Base-by-base conservation (phyloP, 2,329 filamentous ascomycete species). In the Aspergillus sergii region DNA sequence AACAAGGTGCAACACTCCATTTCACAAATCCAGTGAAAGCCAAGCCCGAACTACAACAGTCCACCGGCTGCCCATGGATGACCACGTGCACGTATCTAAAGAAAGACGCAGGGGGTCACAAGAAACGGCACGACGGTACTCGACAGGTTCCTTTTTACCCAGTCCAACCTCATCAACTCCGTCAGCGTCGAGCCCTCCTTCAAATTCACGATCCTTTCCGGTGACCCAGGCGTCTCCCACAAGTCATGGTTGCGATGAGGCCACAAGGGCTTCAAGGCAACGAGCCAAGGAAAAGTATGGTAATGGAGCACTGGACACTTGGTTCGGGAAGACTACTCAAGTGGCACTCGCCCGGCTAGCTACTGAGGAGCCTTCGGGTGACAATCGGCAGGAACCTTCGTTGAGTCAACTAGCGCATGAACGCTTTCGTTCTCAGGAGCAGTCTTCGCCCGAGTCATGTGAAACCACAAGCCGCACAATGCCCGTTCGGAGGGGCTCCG, bases 261-360 rank as follows among this genome's bases (percentile, higher is more conserved):
- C 9, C 41, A 67, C 57, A 11, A 64, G 59, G 43, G 54, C 60
- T 7, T 64, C 63, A 16, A 70, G 68, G 21, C 67, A 69, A n/a
- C 66, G 61, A 19, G 67, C 68, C 19, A 62, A 57, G 39, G 71
- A 73, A 30, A 66, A 64, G 7, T 69, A 71, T 48, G 66, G 67
- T 3, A 73, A 71, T 46, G 72, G 71, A 26, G 68, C 70, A n/a
- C 64, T 77, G 11, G 75, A 77, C 57, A 72, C 69, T 6, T 76
- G 74, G 74, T 72, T 77, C 34, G 56, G 66, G 23, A 73, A 60
- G 21, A 65, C 61, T 3, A 66, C 68, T 2, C 64, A 65, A 36
- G 61, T 50, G 3, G 14, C 60, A 7, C 32, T 56, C 23, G n/a
- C 56, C 10, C 60, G 53, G 10, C 41, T 19, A 12, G 30, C 43